These are phyloP conservation scores for Cyberlindnera galapagoensis DNA, from an alignment of 805 yeast species.

Conservation along the genomic window DNA sequence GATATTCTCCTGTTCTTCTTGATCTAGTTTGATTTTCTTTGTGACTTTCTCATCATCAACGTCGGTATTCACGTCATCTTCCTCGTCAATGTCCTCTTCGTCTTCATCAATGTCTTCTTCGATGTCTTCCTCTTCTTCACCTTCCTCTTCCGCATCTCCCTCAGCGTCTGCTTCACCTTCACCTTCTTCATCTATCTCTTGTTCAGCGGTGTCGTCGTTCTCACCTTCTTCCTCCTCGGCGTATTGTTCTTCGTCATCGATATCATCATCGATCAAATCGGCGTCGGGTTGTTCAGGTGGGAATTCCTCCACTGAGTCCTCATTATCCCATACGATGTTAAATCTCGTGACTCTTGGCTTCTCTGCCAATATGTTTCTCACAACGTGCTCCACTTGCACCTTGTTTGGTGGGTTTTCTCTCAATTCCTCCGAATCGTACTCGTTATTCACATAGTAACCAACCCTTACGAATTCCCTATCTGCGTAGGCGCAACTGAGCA, in stretches of 20 bases:
- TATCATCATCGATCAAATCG: constrained; percentile 53
- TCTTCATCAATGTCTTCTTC: constrained; percentile 46
- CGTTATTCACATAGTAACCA: constrained; percentile 96
- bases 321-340: constrained; percentile 95
- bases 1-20: not conserved
- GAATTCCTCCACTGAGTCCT: constrained; percentile 54
- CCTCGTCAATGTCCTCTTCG: constrained; percentile 49
- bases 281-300: constrained; percentile 75
- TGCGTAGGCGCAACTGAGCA: constrained; percentile 87
- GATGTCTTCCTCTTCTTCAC: no score
- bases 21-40: constrained; percentile 8
- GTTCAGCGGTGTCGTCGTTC: constrained; percentile 39
- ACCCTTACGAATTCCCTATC: constrained; percentile 94
- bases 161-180: constrained; percentile 39
- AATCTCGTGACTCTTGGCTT: constrained; percentile 96
- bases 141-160: no score
- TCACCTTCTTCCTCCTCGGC: constrained; percentile 45
- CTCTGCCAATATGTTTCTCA: constrained; percentile 90
- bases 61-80: constrained; percentile 17
- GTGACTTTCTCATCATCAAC: constrained; percentile 17
- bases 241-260: constrained; percentile 42
- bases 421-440: constrained; percentile 88
- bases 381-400: constrained; percentile 91
- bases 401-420: constrained; percentile 91
- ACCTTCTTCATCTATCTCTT: constrained; percentile 32